Evolutionary conservation across 768 basidiomycete species (phyloP).

Genomic region (Rhizopogon sp.): DNA sequence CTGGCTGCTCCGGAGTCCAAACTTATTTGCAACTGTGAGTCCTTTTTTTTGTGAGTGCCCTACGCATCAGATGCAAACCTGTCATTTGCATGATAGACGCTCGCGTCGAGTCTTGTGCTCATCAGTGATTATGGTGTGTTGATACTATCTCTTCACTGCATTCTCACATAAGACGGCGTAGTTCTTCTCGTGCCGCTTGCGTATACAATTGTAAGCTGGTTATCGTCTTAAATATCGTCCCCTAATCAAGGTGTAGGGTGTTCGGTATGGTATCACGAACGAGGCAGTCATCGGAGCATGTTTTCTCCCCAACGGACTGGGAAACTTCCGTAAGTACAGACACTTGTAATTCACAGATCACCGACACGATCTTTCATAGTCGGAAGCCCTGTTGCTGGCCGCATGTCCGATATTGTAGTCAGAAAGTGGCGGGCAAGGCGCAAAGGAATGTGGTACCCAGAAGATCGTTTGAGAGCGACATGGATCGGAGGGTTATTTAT

Average conservation of each 20-base stretch:
- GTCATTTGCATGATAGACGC: conserved; percentile 29
- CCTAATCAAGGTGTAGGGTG: conserved; percentile 38
- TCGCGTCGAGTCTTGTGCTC: conserved; percentile 29
- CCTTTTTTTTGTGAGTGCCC: conserved; percentile 6
- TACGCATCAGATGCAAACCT: not conserved
- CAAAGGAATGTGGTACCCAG: conserved; percentile 53
- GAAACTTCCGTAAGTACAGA: conserved; percentile 37
- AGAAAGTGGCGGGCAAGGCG: conserved; percentile 39
- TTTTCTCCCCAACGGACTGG: conserved; percentile 23
- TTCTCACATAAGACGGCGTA: conserved; percentile 1
- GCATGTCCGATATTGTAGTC: conserved; percentile 48
- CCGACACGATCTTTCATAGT: conserved; percentile 27
- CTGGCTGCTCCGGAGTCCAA: no score
- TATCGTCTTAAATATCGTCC: not conserved
- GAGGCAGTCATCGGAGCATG: conserved; percentile 15
- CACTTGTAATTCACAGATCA: not conserved
- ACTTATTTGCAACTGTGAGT: no score
- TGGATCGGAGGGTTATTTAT: conserved; percentile 22
- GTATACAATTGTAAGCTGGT: conserved; percentile 19
- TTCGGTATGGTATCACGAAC: conserved; percentile 11
- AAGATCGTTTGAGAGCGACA: conserved; percentile 47
- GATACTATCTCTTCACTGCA: not conserved
- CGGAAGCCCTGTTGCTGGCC: conserved; percentile 53
- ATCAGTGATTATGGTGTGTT: conserved; percentile 32
- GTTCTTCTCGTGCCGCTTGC: conserved; percentile 55